A percentile compares a stretch with the other conserved stretches of the same genome.
phyloP scores from a whole-genome alignment of 164 flowering plant genomes.

The Malania oleifera region DNA sequence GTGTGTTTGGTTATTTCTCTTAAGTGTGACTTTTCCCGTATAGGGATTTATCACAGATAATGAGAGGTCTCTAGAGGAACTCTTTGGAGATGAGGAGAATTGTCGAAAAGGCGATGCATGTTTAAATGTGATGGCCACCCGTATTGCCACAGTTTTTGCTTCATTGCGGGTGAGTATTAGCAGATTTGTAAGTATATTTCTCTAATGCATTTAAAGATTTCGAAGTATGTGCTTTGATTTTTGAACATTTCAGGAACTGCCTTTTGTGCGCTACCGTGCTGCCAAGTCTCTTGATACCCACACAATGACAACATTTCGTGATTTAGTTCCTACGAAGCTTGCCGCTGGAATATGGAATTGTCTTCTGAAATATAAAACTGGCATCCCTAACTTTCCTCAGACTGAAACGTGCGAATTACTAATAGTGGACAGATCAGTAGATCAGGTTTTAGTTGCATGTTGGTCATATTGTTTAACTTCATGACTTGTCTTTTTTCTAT shows the following conservation, averaged over 20 bases:
- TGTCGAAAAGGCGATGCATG: slow-evolving; percentile 62
- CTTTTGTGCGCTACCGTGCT: slow-evolving; percentile 83
- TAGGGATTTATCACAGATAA: slow-evolving; percentile 91
- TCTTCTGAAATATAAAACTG: slow-evolving; percentile 60
- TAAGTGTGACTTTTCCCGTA: slow-evolving; percentile 2
- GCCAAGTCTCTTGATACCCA: slow-evolving; percentile 67
- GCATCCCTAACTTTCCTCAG: slow-evolving; percentile 74
- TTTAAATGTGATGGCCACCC: slow-evolving; percentile 74
- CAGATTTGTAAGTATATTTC: neutral
- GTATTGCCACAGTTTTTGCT: slow-evolving; percentile 95
- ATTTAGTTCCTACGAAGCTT: slow-evolving; percentile 80
- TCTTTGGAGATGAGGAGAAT: slow-evolving; percentile 75
- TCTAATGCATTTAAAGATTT: neutral
- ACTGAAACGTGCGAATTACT: slow-evolving; percentile 94
- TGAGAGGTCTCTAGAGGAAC: slow-evolving; percentile 79
- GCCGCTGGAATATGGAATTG: slow-evolving; percentile 87
- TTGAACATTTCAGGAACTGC: slow-evolving; percentile 62
- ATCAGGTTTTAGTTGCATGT: slow-evolving; percentile 58
- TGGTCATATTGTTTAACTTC: neutral
- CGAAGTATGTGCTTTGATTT: slow-evolving; percentile 5
- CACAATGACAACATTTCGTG: slow-evolving; percentile 71
- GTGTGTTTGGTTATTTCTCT: neutral
- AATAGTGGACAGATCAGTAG: slow-evolving; percentile 87
- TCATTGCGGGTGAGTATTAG: slow-evolving; percentile 63
- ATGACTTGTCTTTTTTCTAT: slow-evolving; percentile 4